Percentiles rank a stretch among this genome's conserved stretches.
Conservation (phyloP, 139 green algal genomes). For the Raphidocelis subcapitata region DNA sequence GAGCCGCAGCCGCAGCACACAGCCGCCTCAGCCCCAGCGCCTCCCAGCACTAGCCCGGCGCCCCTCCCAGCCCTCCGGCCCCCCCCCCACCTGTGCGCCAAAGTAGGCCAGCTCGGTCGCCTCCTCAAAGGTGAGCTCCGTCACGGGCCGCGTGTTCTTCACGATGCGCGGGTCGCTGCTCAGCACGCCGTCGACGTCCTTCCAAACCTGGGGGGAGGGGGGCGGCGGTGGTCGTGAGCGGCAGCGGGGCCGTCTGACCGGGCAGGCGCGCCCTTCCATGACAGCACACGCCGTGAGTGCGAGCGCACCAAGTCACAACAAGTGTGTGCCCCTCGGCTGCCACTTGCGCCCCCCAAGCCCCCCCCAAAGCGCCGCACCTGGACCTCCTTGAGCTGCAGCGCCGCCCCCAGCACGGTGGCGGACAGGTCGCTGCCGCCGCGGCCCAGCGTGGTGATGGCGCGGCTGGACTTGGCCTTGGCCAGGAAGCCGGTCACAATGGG, state of each 20-base stretch:
- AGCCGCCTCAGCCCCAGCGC: too few species aligned
- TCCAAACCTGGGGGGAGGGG: constrained; percentile 95
- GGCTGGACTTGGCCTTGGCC: constrained; percentile 62
- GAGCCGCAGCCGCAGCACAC: too few species aligned
- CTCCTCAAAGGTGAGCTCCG: constrained; percentile 96
- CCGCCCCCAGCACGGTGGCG: constrained; percentile 91
- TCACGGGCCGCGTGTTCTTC: constrained; percentile 71
- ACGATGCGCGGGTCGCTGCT: constrained; percentile 91
- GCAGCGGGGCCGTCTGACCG: too few species aligned
- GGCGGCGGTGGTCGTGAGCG: too few species aligned
- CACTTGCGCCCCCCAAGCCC: background rate
- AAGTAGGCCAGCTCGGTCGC: constrained; percentile 98
- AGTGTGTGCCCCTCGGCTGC: too few species aligned
- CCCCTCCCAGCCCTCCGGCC: too few species aligned
- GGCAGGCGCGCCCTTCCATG: too few species aligned
- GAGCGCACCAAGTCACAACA: too few species aligned
- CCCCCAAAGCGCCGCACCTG: constrained; percentile 42
- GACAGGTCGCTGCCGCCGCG: constrained; percentile 94
- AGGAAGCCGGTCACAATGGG: constrained; percentile 97
- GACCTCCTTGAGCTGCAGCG: constrained; percentile 80
- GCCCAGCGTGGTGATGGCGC: constrained; percentile 95
- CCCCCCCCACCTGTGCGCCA: constrained; percentile 69
- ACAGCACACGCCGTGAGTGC: too few species aligned
- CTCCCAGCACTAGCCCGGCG: too few species aligned
- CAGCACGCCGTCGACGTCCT: constrained; percentile 98